These are phyloP conservation scores for Xylariaceae sp. DNA, from an alignment of 2,329 filamentous ascomycete species.

Conservation along the genomic window DNA sequence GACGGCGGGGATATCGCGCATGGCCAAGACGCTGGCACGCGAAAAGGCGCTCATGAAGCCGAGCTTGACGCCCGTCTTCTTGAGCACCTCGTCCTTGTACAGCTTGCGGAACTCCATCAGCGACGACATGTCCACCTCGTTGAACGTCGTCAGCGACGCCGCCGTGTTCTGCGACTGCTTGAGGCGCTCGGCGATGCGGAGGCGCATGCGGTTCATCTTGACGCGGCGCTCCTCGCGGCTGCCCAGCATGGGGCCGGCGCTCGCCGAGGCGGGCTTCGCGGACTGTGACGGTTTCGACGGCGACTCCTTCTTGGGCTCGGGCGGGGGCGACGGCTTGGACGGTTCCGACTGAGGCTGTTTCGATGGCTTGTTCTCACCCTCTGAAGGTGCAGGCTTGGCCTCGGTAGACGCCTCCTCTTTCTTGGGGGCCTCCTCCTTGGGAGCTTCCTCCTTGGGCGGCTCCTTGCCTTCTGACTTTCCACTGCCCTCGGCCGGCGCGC, in stretches of 20 bases:
- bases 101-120: constrained; percentile 95
- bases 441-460: constrained; percentile 39
- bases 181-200: constrained; percentile 91
- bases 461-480: constrained; percentile 56
- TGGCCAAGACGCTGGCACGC: constrained; percentile 79
- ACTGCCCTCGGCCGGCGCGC: constrained; percentile 48
- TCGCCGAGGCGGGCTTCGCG: constrained; percentile 31
- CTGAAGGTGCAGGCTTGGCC: constrained; percentile 35
- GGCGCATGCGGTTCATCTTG: constrained; percentile 99
- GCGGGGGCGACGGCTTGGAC: constrained; percentile 25
- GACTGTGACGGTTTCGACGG: constrained; percentile 29
- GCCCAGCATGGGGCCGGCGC: constrained; percentile 45
- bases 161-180: constrained; percentile 99
- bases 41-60: constrained; percentile 99
- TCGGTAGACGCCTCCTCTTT: constrained; percentile 12
- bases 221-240: constrained; percentile 84
- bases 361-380: constrained; percentile 29
- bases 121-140: constrained; percentile 98
- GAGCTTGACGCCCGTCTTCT: constrained; percentile 94
- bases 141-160: constrained; percentile 94
- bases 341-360: constrained; percentile 30
- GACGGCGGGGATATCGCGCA: constrained; percentile 89
- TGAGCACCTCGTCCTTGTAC: constrained; percentile 93
- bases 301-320: constrained; percentile 33
- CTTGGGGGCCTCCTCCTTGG: too few relatives aligned